Evolutionary conservation across 2,329 filamentous ascomycete genomes (phyloP).

Genomic region (Xylariaceae sp.): DNA sequence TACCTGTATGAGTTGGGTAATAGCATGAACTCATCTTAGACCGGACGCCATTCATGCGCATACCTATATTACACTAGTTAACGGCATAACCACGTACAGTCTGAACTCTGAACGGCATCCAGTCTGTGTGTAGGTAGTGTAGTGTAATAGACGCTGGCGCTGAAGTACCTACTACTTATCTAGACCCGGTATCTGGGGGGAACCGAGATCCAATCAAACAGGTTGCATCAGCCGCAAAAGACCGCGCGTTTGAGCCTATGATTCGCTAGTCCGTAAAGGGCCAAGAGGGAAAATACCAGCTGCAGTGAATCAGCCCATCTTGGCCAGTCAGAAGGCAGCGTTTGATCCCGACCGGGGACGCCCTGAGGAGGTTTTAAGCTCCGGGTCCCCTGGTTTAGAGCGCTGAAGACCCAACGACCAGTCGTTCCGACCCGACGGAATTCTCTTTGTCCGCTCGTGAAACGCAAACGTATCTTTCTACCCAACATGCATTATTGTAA

Average conservation of each 20-base stretch:
- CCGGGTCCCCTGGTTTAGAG: not conserved
- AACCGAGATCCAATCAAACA: slow-evolving; percentile 19
- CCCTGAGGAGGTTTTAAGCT: slow-evolving; percentile 8
- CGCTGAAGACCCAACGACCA: slow-evolving; percentile 7
- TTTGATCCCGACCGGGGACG: slow-evolving; percentile 13
- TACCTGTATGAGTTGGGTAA: no score
- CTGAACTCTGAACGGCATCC: no score
- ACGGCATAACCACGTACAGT: no score
- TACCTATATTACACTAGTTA: no score
- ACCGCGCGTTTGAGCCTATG: slow-evolving; percentile 11
- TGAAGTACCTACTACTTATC: not conserved
- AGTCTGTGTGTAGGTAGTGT: no score
- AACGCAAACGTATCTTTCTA: not conserved
- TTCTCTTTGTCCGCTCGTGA: not conserved
- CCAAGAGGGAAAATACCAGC: not conserved
- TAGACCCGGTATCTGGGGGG: not conserved
- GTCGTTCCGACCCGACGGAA: slow-evolving; percentile 6
- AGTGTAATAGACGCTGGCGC: not conserved
- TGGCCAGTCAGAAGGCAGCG: slow-evolving; percentile 13
- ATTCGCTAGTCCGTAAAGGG: slow-evolving; percentile 2
- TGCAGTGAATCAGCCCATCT: slow-evolving; percentile 7
- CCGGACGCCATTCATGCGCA: not conserved
- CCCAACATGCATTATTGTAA: not conserved
- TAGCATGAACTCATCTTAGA: not conserved
- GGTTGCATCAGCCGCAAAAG: not conserved